Base-by-base conservation (phyloP, 2,329 filamentous ascomycete genomes). In the Aspergillus brunneoviolaceus region DNA sequence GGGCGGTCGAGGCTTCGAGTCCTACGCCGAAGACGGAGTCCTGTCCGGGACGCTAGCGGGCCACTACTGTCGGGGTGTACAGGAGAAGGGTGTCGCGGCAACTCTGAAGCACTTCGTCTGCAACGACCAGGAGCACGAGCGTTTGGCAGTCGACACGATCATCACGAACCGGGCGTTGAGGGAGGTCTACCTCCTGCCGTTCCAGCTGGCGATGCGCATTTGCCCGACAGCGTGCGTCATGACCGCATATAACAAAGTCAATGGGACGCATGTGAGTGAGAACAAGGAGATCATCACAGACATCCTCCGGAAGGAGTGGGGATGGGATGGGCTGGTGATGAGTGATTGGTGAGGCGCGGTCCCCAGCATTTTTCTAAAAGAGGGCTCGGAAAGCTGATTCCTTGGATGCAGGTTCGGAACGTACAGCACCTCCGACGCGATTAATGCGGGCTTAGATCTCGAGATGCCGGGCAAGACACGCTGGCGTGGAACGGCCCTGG, bases 1-100 rank as follows among this genome's bases (percentile, higher is more conserved):
- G 0, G 91, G 91, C n/a, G 91, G 91, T 19, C 84, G 91, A 61
- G 92, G 92, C 64, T 96, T 95, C 66, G 91, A 96, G 75, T 92
- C 90, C 0, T 95, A 92, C 73, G 92, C 89, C 0, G 91, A 95
- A 73, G 91, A 95, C 66, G 91, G 91, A 0, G 83, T 88, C 10
- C 81, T 96, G 5, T 91, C 90, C 0, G 90, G 90, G 33, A 89
- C 87, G 63, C 78, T 92, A 61, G 88, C 89, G 12, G 85, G 88
- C 0, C 84, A 89, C 61, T 90, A 90, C 63, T 88, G 91, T 69
- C 86, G 85, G 51, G 89, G 89, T 7, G 79, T 90, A 57, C 91
- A 95, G 70, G 87, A 88, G 25, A 87, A 86, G 61, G 88, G 89
- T 0, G 84, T 95, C 42, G 87, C 88, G 7, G 89, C 91, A 11